Base-by-base conservation (phyloP, 1,284 basidiomycete species). In the Blastosporella zonata region DNA sequence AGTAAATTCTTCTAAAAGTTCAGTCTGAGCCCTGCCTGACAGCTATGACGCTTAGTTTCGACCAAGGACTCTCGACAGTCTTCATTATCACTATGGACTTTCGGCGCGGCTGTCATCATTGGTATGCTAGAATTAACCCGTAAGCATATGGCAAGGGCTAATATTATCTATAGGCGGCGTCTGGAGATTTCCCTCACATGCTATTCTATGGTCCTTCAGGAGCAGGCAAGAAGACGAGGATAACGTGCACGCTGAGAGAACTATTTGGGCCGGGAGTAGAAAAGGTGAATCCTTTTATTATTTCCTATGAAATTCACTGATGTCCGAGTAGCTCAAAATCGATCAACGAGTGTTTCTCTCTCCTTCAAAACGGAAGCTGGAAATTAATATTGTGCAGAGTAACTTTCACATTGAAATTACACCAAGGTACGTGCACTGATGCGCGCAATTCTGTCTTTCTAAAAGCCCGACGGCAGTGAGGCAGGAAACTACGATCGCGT, bases 351-450 rank as follows among this genome's bases (percentile, higher is more conserved):
- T 97, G 1, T 99, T 99, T 67, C 70, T 97, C 34, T 95, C 95
- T 0, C 96, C 97, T 0, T 94, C 93, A 8, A 93, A 89, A 64
- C 82, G 95, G 52, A 98, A 97, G 68, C 77, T 99, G 25, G 96
- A 99, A 65, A 87, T 99, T 60, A 98, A 98, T 65, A 78, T 99
- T 52, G 96, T 99, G 6, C 90, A 97, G 72, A 93, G 90, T 68
- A 97, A 97, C 68, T 99, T 88, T 66, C 96, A 99, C 70, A 89
- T 99, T 42, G 96, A 99, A 69, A 85, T 99, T 50, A 99, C 97
- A 0, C 97, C 97, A 0, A 96, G 92, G 91, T 92, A 18, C 18
- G 8, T 15, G 23, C 17, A 15, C 20, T 21, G 20, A 9, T 10
- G 18, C 25, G 7, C 21, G 12, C 9, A 29, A 33, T 7, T 29